Conservation (phyloP, 176 grass and related monocot genomes). For the Aegilops umbellulata region DNA sequence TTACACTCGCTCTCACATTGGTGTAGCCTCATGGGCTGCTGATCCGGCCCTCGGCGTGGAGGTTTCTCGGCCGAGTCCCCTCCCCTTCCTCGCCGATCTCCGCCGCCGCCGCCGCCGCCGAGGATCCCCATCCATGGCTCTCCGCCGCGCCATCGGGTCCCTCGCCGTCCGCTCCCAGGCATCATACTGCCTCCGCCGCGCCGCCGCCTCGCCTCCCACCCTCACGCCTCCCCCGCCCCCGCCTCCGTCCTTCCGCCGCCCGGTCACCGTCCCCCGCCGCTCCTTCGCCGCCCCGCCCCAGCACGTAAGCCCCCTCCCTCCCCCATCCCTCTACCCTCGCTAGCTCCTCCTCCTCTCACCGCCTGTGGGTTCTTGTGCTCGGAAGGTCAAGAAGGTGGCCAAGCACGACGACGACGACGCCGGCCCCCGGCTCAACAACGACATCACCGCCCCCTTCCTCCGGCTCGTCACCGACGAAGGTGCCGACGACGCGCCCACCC, state of each 20-base stretch:
- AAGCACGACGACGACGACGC: slow-evolving; percentile 16
- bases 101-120: no score
- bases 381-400: slow-evolving; percentile 17
- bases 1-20: no score
- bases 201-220: neutral
- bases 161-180: neutral
- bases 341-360: neutral
- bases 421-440: slow-evolving; percentile 34
- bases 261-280: neutral
- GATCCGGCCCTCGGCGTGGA: no score
- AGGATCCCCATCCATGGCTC: slow-evolving; percentile 8
- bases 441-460: slow-evolving; percentile 36
- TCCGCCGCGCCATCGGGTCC: slow-evolving; percentile 21
- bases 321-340: no score
- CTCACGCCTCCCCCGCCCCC: neutral
- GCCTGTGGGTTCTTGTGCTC: neutral
- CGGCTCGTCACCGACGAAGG: slow-evolving; percentile 33
- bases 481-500: neutral
- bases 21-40: no score
- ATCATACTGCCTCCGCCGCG: slow-evolving; percentile 20
- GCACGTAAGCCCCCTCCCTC: neutral
- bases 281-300: slow-evolving; percentile 35
- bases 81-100: no score
- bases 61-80: neutral
- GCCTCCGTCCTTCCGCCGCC: neutral